Conservation (phyloP, 164 flowering plant genomes). For the Chimonanthus praecox region DNA sequence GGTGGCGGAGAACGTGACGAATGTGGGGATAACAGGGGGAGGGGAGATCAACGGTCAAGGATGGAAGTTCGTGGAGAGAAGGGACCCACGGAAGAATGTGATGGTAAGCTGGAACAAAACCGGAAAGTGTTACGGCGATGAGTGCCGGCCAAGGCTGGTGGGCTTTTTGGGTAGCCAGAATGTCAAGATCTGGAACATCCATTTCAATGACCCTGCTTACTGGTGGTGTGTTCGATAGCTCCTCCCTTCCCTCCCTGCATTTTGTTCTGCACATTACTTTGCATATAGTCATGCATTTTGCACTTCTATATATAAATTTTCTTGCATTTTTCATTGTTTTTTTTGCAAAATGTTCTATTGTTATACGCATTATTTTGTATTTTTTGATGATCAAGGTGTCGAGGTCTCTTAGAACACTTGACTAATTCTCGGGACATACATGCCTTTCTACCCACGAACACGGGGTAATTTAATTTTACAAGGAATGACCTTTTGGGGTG, state of each 20-base stretch:
- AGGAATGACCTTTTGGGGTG: too few species aligned
- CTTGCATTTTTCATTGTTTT: too few species aligned
- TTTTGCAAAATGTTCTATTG: too few species aligned
- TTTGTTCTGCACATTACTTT: not conserved
- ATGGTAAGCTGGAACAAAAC: slow-evolving; percentile 96
- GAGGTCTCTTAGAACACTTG: too few species aligned
- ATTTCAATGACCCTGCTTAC: slow-evolving; percentile 61
- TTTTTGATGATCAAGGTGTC: too few species aligned
- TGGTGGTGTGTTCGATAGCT: slow-evolving; percentile 60
- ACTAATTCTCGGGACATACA: too few species aligned
- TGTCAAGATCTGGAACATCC: slow-evolving; percentile 47
- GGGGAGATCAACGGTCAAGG: slow-evolving; percentile 89
- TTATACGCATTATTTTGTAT: too few species aligned
- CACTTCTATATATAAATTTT: not conserved
- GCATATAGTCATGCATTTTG: not conserved
- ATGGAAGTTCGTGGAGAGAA: slow-evolving; percentile 47
- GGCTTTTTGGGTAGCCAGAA: slow-evolving; percentile 65
- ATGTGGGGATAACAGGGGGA: slow-evolving; percentile 84
- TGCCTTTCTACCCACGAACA: not conserved
- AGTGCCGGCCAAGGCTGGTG: slow-evolving; percentile 85
- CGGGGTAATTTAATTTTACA: too few species aligned
- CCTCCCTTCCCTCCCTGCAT: not conserved
- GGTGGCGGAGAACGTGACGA: slow-evolving; percentile 66
- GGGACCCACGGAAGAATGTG: slow-evolving; percentile 71
- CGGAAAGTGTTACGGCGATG: slow-evolving; percentile 76